Percentiles rank a stretch among this genome's conserved stretches.
phyloP scores from a whole-genome alignment of 176 grass and related monocot genomes.

The Luzula sylvatica region DNA sequence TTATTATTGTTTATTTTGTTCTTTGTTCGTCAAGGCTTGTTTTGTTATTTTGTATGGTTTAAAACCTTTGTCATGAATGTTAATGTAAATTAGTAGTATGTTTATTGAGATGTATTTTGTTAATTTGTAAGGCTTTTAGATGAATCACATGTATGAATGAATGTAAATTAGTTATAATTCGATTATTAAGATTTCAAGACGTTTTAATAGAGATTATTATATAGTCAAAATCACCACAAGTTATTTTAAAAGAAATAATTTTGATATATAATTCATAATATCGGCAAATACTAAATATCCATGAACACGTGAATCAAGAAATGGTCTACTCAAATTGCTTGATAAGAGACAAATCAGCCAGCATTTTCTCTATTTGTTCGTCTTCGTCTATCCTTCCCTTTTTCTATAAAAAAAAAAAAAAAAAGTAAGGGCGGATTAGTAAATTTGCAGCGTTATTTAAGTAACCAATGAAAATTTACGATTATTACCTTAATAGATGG shows the following conservation, averaged over 20 bases:
- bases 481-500: constrained; percentile 57
- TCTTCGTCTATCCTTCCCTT: constrained; percentile 41
- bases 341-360: constrained; percentile 87
- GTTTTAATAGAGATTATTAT: too few relatives aligned
- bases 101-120: neutral
- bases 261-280: too few relatives aligned
- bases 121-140: neutral
- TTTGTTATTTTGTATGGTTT: neutral
- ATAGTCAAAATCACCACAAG: too few relatives aligned
- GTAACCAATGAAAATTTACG: neutral
- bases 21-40: neutral
- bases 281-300: too few relatives aligned
- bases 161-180: constrained; percentile 20
- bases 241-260: too few relatives aligned
- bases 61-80: neutral
- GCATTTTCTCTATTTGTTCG: constrained; percentile 75
- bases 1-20: neutral
- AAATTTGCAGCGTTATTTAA: neutral
- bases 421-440: neutral
- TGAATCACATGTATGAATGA: constrained; percentile 9
- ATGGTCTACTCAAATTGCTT: constrained; percentile 76
- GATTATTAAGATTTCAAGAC: too few relatives aligned
- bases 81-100: too few relatives aligned
- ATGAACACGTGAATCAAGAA: neutral
- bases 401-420: constrained; percentile 15